Conservation (phyloP, 768 basidiomycete species). For the Leucosporidium creatinivorum region DNA sequence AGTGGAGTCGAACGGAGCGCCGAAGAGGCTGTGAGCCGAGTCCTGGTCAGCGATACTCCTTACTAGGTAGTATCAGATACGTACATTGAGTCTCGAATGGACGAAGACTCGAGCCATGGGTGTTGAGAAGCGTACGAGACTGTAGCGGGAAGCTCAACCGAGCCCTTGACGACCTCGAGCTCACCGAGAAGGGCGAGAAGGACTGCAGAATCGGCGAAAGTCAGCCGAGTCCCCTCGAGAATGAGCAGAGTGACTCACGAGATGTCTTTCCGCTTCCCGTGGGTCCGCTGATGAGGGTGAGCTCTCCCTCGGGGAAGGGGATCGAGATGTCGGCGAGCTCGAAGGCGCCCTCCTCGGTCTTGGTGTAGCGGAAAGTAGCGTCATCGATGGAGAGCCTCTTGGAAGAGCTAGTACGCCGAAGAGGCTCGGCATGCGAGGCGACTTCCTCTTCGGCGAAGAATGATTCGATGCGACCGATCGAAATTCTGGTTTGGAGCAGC, state of each 20-base stretch:
- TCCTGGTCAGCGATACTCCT: not conserved
- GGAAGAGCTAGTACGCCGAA: not conserved
- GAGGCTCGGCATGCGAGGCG: slow-evolving; percentile 6
- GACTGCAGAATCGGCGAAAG: not conserved
- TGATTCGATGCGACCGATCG: slow-evolving; percentile 56
- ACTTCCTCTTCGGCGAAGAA: slow-evolving; percentile 49
- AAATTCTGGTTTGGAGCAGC: slow-evolving; percentile 60
- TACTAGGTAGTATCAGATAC: not conserved
- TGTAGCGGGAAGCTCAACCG: slow-evolving; percentile 3
- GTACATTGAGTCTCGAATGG: slow-evolving; percentile 20
- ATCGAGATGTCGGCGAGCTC: slow-evolving; percentile 62
- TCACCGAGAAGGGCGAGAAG: slow-evolving; percentile 27
- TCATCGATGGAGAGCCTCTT: not conserved
- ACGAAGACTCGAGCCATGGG: slow-evolving; percentile 24
- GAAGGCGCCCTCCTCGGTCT: slow-evolving; percentile 44
- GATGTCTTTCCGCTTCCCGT: slow-evolving; percentile 22
- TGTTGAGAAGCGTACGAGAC: slow-evolving; percentile 26
- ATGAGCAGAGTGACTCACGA: not conserved
- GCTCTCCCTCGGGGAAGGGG: slow-evolving; percentile 61
- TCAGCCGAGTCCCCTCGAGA: no score
- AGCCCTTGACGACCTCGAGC: slow-evolving; percentile 16
- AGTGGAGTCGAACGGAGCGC: slow-evolving; percentile 50
- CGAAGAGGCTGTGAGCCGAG: slow-evolving; percentile 56
- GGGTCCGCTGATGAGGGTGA: slow-evolving; percentile 57
- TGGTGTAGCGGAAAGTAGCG: slow-evolving; percentile 24